Base-by-base conservation (phyloP, 108 stramenopile species). In the Craspedostauros australis region DNA sequence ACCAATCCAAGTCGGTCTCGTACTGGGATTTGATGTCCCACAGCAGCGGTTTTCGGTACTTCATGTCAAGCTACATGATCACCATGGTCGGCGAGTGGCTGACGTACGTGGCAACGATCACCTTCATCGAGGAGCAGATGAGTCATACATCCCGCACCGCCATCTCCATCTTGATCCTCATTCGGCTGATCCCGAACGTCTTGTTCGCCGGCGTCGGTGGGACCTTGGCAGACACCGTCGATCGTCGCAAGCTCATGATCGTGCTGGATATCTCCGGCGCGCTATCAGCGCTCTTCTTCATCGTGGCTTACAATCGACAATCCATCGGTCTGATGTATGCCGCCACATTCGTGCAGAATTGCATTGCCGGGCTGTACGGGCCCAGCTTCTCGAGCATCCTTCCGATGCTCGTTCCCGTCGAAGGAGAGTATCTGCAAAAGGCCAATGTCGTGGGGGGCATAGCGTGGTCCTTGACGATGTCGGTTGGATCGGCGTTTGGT, bases 31-130 rank as follows among this genome's bases (percentile, higher is more conserved):
- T n/a, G n/a, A n/a, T n/a, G n/a, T n/a, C n/a, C n/a, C n/a, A n/a
- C n/a, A n/a, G n/a, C n/a, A n/a, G n/a, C n/a, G n/a, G n/a, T n/a
- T n/a, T n/a, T n/a, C 65, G 79, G 33, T 72, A 63, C 37, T 85
- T 62, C 58, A 20, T 81, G 14, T 9, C 50, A 31, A 70, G 68
- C 31, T 78, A 78, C 66, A 26, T 76, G 8, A 60, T 73, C n/a
- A 81, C 74, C 1, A 18, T 49, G 48, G 52, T 61, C 19, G 87
- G 87, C 32, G 87, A 88, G 50, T 86, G 77, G 79, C 44, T 84
- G 44, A 61, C 67, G 2, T 74, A 68, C 25, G 23, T 79, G 36
- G 63, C 77, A 8, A 60, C 62, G 15, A 60, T 72, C 22, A 33
- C 48, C 18, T 42, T 71, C 20, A 68, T 75, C 24, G 64, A 75